Base-by-base conservation (phyloP, 2,329 filamentous ascomycete species). In the Colletotrichum lindemuthianum region DNA sequence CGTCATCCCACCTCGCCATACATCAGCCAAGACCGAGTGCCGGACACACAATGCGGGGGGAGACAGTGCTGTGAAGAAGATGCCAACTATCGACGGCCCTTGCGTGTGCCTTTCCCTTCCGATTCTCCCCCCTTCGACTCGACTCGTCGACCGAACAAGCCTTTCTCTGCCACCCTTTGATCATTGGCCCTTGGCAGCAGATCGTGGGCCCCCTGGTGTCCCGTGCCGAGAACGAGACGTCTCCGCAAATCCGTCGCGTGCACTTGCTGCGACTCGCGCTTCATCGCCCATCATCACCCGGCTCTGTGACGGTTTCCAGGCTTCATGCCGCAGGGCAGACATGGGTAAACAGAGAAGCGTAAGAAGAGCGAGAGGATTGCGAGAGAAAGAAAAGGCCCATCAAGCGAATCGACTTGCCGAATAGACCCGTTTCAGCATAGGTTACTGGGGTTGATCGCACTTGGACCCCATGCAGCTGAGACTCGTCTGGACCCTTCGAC, bases 401-500 rank as follows among this genome's bases (percentile, higher is more conserved):
- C 40, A 32, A n/a, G 34, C 36, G 33, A 40, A 16, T 50, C 50
- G 39, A 50, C 45, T 11, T 60, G 61, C 36, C 24, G 24, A 12
- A 60, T 50, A n/a, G 34, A 41, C 41, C 32, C n/a, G 61, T 65
- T 61, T 65, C 61, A 65, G 61, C 45, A 54, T n/a, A 40, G 36
- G 24, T 43, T 60, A 51, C 49, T 43, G 49, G 43, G 55, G 43
- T 33, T 24, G 24, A 4, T 24, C 34, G 16, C 50, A 24, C 51
- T 41, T 43, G 43, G 15, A 16, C 43, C 55, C 47, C 59, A 59
- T 36, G 10, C 24, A 50, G 12, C 16, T 37, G 36, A 37, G 24
- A 24, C 24, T 24, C 24, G 24, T 5, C 4, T 24, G 24, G 34
- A 13, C n/a, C 50, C 37, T 41, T 24, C 37, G 16, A 53, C 16